Evolutionary conservation across 2,329 filamentous ascomycete species (phyloP).

Genomic region (Tympanopsis confertula): DNA sequence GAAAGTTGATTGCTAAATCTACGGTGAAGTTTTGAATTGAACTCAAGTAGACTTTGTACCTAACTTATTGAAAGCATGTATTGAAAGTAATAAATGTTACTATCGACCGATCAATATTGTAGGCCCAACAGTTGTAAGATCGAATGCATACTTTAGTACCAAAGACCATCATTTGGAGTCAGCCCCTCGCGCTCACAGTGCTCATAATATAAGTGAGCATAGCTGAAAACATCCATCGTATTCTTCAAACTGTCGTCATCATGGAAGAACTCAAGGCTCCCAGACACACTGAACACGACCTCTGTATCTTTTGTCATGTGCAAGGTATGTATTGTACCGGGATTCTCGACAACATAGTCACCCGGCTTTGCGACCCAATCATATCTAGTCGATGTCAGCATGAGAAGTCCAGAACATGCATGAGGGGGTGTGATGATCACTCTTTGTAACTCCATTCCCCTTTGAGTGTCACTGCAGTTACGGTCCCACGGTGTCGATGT

Average conservation of each 20-base stretch:
- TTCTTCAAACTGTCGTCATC: constrained; percentile 10
- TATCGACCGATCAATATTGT: no score
- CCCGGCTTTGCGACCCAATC: constrained; percentile 9
- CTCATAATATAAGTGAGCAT: constrained; percentile 10
- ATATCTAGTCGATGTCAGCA: constrained; percentile 5
- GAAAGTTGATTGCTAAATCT: no score
- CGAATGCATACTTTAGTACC: no score
- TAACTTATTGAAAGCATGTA: no score
- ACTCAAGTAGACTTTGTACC: no score
- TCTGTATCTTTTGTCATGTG: constrained; percentile 9
- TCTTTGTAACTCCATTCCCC: constrained; percentile 11
- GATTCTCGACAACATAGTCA: constrained; percentile 10
- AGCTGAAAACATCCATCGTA: constrained; percentile 12
- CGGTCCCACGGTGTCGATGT: constrained; percentile 10
- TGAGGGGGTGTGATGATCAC: constrained; percentile 3
- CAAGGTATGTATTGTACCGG: constrained; percentile 12
- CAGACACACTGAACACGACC: constrained; percentile 9
- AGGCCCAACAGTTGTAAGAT: no score
- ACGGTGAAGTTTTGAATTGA: no score
- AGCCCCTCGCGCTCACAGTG: constrained; percentile 8
- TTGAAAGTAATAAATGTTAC: no score
- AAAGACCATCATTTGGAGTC: constrained; percentile 8
- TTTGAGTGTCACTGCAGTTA: constrained; percentile 9
- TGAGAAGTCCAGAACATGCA: background rate
- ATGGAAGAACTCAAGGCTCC: constrained; percentile 10